Percentiles rank a stretch among this genome's conserved stretches.
Conservation (phyloP, 2,329 filamentous ascomycete genomes). For the Tympanopsis confertula region DNA sequence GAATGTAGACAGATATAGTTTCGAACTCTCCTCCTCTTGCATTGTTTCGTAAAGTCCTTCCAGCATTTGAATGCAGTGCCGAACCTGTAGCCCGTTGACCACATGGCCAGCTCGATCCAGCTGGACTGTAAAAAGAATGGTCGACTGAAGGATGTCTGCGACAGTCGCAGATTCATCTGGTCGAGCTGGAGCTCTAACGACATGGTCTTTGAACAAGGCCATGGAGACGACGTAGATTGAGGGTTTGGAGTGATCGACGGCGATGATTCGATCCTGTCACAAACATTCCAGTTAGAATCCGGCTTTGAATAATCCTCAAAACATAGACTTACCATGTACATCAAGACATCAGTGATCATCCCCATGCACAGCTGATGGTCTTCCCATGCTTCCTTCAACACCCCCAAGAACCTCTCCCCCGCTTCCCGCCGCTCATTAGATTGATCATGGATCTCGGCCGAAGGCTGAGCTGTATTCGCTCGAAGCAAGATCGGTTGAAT, state of each 20-base stretch:
- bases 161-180: slow-evolving; percentile 16
- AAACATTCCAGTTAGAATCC: too few relatives aligned
- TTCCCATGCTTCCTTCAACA: slow-evolving; percentile 44
- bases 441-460: slow-evolving; percentile 20
- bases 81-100: slow-evolving; percentile 49
- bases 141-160: slow-evolving; percentile 37
- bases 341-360: slow-evolving; percentile 55
- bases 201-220: slow-evolving; percentile 47
- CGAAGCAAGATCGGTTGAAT: background rate
- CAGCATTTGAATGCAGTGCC: slow-evolving; percentile 52
- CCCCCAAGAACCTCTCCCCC: slow-evolving; percentile 44
- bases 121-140: slow-evolving; percentile 50
- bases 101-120: slow-evolving; percentile 52
- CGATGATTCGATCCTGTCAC: slow-evolving; percentile 50
- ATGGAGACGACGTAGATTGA: slow-evolving; percentile 49
- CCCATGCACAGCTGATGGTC: slow-evolving; percentile 55
- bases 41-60: slow-evolving; percentile 48
- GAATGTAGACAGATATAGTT: slow-evolving; percentile 46
- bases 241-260: slow-evolving; percentile 39
- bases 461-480: slow-evolving; percentile 12
- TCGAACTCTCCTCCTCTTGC: slow-evolving; percentile 42
- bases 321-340: slow-evolving; percentile 46
- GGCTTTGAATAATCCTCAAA: too few relatives aligned
- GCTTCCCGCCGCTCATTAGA: slow-evolving; percentile 41
- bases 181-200: slow-evolving; percentile 22